phyloP scores from a whole-genome alignment of 2,329 filamentous ascomycete genomes.

The Lanzia echinophila region DNA sequence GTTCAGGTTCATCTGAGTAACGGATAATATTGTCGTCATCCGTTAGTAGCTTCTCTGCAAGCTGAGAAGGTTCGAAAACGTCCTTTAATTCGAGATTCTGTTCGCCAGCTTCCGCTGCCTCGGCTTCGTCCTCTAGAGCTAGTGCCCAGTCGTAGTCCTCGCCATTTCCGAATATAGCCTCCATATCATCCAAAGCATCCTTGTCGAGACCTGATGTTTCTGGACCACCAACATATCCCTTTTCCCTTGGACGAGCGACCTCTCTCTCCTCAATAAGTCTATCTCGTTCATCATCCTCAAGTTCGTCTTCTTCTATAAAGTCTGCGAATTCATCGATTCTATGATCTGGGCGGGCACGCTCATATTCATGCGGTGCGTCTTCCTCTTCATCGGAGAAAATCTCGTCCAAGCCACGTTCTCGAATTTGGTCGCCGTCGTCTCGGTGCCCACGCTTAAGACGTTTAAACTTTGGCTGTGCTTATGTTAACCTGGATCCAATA shows the following conservation, averaged over 20 bases:
- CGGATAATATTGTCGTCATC: conserved; percentile 93
- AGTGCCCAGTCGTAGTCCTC: conserved; percentile 95
- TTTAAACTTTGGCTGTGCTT: conserved; percentile 77
- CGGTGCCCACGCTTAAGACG: conserved; percentile 88
- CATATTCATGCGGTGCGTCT: conserved; percentile 43
- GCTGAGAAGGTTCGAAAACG: conserved; percentile 93
- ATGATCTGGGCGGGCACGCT: conserved; percentile 39
- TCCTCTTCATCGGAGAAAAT: conserved; percentile 97
- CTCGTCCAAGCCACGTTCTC: conserved; percentile 71
- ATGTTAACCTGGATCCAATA: conserved; percentile 17
- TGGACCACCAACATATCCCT: conserved; percentile 61
- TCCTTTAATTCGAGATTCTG: conserved; percentile 90
- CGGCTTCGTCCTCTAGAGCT: conserved; percentile 79
- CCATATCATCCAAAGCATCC: conserved; percentile 90
- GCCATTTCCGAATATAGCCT: conserved; percentile 90
- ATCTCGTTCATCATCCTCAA: conserved; percentile 80
- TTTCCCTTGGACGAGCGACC: conserved; percentile 72
- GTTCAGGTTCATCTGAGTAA: conserved; percentile 81
- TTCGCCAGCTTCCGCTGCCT: conserved; percentile 70
- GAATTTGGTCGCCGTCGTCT: conserved; percentile 60
- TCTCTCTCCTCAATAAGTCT: conserved; percentile 77
- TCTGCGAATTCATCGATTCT: conserved; percentile 79
- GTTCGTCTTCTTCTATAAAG: conserved; percentile 95
- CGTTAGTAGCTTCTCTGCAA: conserved; percentile 89
- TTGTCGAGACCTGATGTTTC: conserved; percentile 85